Base-by-base conservation (phyloP, 352 stramenopile genomes). In the Phytophthora ohioensis region DNA sequence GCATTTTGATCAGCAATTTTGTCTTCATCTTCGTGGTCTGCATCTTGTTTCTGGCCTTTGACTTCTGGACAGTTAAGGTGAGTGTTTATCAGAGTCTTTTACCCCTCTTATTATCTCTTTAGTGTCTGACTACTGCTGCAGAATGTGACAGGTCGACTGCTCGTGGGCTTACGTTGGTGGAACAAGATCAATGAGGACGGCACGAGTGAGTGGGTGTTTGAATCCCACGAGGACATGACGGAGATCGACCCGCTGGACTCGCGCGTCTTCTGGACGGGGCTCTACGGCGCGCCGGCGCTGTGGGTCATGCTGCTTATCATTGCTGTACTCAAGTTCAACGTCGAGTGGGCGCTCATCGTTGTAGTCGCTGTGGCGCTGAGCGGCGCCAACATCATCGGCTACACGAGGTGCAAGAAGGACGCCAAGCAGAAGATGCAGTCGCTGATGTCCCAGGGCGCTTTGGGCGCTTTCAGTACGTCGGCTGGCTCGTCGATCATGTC, bases 61-160 rank as follows among this genome's bases (percentile, higher is more conserved):
- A 99, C 80, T 99, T 99, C 78, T 99, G 97, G 97, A 98, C 97
- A 0, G 97, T 99, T 34, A 99, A 99, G 78, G 83, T 91, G 59
- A 13, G 69, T 70, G 1, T 13, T 43, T 3, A 13, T 5, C 12
- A 34, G 51, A 10, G 35, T 7, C 11, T 11, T 1, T 39, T 39
- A 10, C 11, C 35, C 11, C 35, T 39, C 35, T 5, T 39, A 10
- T 39, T 39, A 39, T 7, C 35, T 39, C 35, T 21, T 51, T 9
- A 10, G 21, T 13, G 1, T 30, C 11, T 62, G 38, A 67, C 17
- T 42, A 15, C n/a, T 64, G 21, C 12, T 51, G 39, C 59, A 95
- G 82, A 97, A 97, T 76, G 86, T 97, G 17, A 93, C 91, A 12
- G 91, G 91, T 1, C 75, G 91, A 12, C 71, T 97, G 42, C 84